Conservation (phyloP, 352 stramenopile genomes). For the Phytophthora parvispora region DNA sequence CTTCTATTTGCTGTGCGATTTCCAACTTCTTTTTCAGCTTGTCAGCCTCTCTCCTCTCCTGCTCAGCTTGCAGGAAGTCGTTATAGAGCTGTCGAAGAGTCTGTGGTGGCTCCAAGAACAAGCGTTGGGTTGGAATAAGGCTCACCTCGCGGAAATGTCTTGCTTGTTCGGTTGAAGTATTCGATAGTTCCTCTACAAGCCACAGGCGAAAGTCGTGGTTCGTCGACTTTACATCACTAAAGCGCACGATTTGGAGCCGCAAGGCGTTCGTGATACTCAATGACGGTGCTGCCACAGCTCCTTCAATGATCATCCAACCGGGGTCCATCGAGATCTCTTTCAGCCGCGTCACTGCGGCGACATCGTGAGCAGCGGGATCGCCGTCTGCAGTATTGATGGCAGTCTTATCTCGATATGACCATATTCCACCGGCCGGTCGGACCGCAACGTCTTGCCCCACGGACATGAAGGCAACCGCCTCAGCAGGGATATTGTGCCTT, state of each 20-base stretch:
- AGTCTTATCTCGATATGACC: conserved; percentile 20
- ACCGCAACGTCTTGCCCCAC: neutral
- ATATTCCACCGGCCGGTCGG: neutral
- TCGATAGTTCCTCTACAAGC: conserved; percentile 32
- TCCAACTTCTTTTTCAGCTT: conserved; percentile 15
- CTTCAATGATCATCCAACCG: conserved; percentile 46
- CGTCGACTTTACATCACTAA: conserved; percentile 36
- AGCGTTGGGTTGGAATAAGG: conserved; percentile 24
- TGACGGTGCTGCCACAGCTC: conserved; percentile 17
- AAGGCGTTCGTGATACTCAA: conserved; percentile 32
- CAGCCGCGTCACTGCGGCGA: conserved; percentile 27
- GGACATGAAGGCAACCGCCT: conserved; percentile 22
- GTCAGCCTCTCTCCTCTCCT: conserved; percentile 19
- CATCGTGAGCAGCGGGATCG: conserved; percentile 9
- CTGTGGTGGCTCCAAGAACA: conserved; percentile 45
- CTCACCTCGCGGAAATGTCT: neutral
- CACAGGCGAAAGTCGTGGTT: conserved; percentile 46
- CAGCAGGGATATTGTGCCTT: conserved; percentile 17
- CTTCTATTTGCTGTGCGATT: conserved; percentile 13
- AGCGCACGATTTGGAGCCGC: conserved; percentile 38
- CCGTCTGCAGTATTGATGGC: neutral
- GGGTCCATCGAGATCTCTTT: conserved; percentile 35
- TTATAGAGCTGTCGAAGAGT: conserved; percentile 39
- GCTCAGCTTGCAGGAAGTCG: conserved; percentile 19
- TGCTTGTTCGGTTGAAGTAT: neutral